Evolutionary conservation across 208 protist genomes (phyloP).

Genomic region (Leishmania tropica): DNA sequence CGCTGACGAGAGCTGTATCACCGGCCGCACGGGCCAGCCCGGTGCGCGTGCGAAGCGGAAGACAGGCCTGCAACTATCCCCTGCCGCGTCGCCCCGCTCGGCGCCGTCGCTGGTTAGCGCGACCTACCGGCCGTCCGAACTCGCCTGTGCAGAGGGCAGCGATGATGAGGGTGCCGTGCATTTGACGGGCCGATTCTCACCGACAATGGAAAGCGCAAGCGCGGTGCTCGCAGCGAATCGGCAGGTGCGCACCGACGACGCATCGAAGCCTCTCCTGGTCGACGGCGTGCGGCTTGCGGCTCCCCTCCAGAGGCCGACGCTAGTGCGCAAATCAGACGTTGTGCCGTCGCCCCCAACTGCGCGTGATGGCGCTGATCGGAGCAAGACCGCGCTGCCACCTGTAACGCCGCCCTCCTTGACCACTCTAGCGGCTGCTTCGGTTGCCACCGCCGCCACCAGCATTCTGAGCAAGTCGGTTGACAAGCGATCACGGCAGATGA

Average conservation of each 20-base stretch:
- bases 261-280: not conserved
- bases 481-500: slow-evolving; percentile 4
- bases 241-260: not conserved
- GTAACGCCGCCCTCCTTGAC: not conserved
- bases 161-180: not conserved
- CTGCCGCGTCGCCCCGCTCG: slow-evolving; percentile 16
- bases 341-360: not conserved
- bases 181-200: not conserved
- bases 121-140: slow-evolving; percentile 40
- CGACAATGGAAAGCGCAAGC: no score
- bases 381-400: not conserved
- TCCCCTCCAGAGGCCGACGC: slow-evolving; percentile 18
- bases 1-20: not conserved
- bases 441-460: not conserved
- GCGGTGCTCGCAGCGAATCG: not conserved
- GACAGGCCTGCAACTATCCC: not conserved
- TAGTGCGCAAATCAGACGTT: slow-evolving; percentile 20
- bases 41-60: not conserved
- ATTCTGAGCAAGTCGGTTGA: not conserved
- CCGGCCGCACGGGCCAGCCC: not conserved
- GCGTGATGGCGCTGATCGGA: not conserved
- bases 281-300: slow-evolving; percentile 12
- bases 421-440: not conserved
- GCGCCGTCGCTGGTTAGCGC: slow-evolving; percentile 48
- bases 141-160: slow-evolving; percentile 3